Base-by-base conservation (phyloP, 2,329 filamentous ascomycete genomes). In the Aspergillus piperis region DNA sequence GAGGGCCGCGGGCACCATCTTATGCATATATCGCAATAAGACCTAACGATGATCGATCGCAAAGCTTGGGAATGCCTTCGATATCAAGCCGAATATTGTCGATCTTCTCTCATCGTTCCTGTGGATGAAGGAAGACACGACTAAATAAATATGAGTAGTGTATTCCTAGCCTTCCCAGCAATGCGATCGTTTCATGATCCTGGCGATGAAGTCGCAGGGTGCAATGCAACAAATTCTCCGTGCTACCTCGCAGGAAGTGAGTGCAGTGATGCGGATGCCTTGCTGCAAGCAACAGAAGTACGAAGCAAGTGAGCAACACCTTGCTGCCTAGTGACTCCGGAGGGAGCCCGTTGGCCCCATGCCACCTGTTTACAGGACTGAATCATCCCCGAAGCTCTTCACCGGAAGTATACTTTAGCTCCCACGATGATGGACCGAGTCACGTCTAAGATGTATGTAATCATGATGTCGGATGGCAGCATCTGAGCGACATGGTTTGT, bases 401-500 rank as follows among this genome's bases (percentile, higher is more conserved):
- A 13, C 32, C 32, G 32, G 32, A 36, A 36, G 32, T 13, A 36
- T 36, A 36, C 32, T 36, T 36, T 36, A 11, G 32, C 32, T 13
- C 32, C 32, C 32, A 36, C 32, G 32, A 36, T 36, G 32, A 36
- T 36, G 32, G 32, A 11, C 32, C 32, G 32, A 36, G 32, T 36
- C 32, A 10, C 23, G 21, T 5, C 13, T 13, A 30, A 10, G 13
- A n/a, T 11, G 17, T 42, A 54, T 41, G 51, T 54, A 36, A 55
- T 55, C 53, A 55, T 30, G 39, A 55, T 55, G 39, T 17, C 25
- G 50, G 30, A 21, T 21, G n/a, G 30, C 50, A 38, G 11, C 50
- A 19, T 17, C 50, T 10, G 8, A 39, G 39, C 25, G 17, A 25
- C 47, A 50, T 32, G 53, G 36, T n/a, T 25, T 44, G 21, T 36